Evolutionary conservation across 73 alveolate genomes (phyloP), one percentile per base, ranked within the genome.

Genomic region (Paramecium tetraurelia): DNA sequence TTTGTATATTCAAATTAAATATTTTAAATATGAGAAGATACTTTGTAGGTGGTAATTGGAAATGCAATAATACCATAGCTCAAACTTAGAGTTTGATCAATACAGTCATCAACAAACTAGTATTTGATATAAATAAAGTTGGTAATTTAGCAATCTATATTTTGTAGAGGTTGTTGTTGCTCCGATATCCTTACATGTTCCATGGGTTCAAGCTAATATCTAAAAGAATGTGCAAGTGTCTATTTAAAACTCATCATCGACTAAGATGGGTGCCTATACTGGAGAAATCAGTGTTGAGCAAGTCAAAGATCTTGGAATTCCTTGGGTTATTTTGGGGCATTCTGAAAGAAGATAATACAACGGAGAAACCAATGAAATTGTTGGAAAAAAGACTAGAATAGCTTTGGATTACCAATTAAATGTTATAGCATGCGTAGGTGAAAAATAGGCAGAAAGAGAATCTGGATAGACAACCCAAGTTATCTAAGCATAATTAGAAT

Each of bases 251-350:
- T 85, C 96, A 59, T 96, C 99, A 35, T 94, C 94, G 38, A 93
- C 95, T 5, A 98, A 96, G 86, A 88, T 86, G 46, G 99, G 99
- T 14, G 99, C 99, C 0, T 98, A 93, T 96, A 98, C 99, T 33
- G 99, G 99, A 16, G 99, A 98, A 94, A 93, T 98, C 68, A 95
- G 99, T 75, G 99, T 99, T 58, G 98, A 98, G 86, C 96, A 95
- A 96, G 92, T 98, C 27, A 92, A 92, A 89, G 99, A 98, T 96
- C 86, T 97, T 85, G 99, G 99, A 70, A 93, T 98, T 72, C 85
- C 95, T 86, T 94, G 98, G 98, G 99, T 93, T 63, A 96, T 98
- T 43, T 90, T 98, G 68, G 99, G 99, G 41, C 99, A 98, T 97
- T 96, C 99, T 41, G 99, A 98, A 95, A 97, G 99, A 95, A 95